Evolutionary conservation across 2,329 filamentous ascomycete genomes (phyloP), one percentile per base, ranked within the genome.

Genomic region (Talaromyces rugulosus): DNA sequence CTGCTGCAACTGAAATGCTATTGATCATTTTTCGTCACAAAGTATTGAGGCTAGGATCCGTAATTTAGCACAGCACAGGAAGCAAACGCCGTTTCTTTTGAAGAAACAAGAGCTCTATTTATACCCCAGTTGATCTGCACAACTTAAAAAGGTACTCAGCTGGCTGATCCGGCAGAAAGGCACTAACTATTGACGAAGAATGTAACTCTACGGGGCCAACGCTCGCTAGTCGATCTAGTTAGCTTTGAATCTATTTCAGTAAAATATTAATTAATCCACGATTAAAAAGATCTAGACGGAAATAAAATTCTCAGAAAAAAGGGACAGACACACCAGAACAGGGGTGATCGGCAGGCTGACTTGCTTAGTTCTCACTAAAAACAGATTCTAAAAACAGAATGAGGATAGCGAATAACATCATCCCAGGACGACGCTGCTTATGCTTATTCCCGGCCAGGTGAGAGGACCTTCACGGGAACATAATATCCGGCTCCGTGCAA

Each of bases 1-100:
- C 60, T 18, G 44, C 62, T 16, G 62, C 52, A 56, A 36, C 53
- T 31, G 54, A 53, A 31, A 16, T 12, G 6, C 14, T 28, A 27
- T 16, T n/a, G 4, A 31, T 53, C 50, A 31, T 53, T 1, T 36
- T 12, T 18, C 11, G 44, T 2, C 50, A 31, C 30, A 53, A 53
- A 53, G 18, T 4, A 31, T 4, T n/a, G 1, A 53, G 16, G 7
- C 14, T 11, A 16, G 14, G 11, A 16, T 16, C 50, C 14, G 50
- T 52, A n/a, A 53, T 11, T 18, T 33, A n/a, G 54, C 52, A 30
- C n/a, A 28, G 30, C 52, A 30, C 11, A 51, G 47, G 9, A 18
- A 47, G 18, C 11, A 47, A 47, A 18, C 18, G 11, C 44, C n/a
- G 18, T 12, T 36, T 36, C 12, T 7, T 8, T 18, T 14, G 18